Conservation (phyloP, 2,329 filamentous ascomycete species). For the Nothophoma quercina region DNA sequence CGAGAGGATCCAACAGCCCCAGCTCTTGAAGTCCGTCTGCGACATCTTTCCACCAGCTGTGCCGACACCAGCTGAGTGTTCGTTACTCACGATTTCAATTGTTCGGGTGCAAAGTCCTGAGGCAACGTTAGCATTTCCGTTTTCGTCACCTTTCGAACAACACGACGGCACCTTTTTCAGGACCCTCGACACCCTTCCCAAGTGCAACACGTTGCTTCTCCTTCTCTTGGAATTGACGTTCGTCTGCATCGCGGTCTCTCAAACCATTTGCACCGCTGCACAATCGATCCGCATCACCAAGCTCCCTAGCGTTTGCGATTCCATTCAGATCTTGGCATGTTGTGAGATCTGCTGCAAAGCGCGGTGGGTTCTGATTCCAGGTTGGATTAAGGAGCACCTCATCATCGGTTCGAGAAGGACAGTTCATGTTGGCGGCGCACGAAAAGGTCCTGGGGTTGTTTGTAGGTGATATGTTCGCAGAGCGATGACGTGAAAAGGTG, state of each 20-base stretch:
- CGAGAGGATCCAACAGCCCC: slow-evolving; percentile 35
- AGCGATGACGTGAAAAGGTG: slow-evolving; percentile 27
- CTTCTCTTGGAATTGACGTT: slow-evolving; percentile 26
- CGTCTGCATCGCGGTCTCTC: slow-evolving; percentile 23
- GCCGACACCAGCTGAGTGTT: slow-evolving; percentile 27
- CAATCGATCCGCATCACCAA: slow-evolving; percentile 34
- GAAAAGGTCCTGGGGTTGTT: background rate
- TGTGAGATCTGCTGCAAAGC: slow-evolving; percentile 41
- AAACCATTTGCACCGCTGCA: slow-evolving; percentile 21
- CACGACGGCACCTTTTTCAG: slow-evolving; percentile 23
- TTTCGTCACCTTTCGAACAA: slow-evolving; percentile 4
- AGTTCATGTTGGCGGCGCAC: slow-evolving; percentile 34
- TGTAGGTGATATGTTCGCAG: background rate
- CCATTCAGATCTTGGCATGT: slow-evolving; percentile 43
- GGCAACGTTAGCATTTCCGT: slow-evolving; percentile 17
- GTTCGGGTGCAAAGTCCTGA: slow-evolving; percentile 42
- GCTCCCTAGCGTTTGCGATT: slow-evolving; percentile 41
- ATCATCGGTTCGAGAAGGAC: slow-evolving; percentile 39
- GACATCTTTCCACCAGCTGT: slow-evolving; percentile 2
- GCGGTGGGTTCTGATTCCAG: slow-evolving; percentile 43
- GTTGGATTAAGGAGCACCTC: slow-evolving; percentile 34
- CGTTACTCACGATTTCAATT: slow-evolving; percentile 24
- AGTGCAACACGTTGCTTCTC: slow-evolving; percentile 19
- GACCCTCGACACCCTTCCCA: slow-evolving; percentile 40
- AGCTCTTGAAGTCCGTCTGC: slow-evolving; percentile 16